phyloP scores from a whole-genome alignment of 225 moss, liverwort and hornwort species.

The Rhytidiadelphus loreus region DNA sequence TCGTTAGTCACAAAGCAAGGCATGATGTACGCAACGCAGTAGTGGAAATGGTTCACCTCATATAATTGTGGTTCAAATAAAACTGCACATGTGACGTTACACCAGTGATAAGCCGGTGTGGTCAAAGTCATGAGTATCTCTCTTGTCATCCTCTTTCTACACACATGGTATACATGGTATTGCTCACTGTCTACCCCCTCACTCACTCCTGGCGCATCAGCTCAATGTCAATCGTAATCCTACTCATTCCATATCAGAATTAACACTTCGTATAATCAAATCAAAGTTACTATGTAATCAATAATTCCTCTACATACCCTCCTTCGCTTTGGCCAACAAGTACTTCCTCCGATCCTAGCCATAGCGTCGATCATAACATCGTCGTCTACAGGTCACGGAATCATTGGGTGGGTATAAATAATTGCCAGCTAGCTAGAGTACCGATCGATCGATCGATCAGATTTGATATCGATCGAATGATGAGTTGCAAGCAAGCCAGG shows the following conservation, averaged over 20 bases:
- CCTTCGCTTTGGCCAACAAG: background rate
- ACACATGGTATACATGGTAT: background rate
- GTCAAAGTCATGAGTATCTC: constrained; percentile 8
- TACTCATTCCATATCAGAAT: background rate
- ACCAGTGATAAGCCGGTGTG: background rate
- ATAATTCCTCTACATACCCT: background rate
- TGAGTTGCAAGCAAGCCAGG: background rate
- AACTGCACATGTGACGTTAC: background rate
- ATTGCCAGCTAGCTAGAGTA: background rate
- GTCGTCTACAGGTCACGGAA: constrained; percentile 4
- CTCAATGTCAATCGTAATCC: background rate
- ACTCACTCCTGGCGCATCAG: background rate
- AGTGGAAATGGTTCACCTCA: constrained; percentile 2
- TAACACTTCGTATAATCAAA: background rate
- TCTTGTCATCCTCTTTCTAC: constrained; percentile 10
- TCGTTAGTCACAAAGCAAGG: background rate
- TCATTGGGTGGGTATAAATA: constrained; percentile 10
- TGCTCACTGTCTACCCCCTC: background rate
- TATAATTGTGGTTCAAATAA: background rate
- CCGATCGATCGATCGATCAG: background rate
- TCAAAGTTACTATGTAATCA: background rate
- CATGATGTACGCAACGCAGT: background rate
- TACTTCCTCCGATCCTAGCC: background rate
- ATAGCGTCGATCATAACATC: background rate
- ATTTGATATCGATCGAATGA: background rate